Percentiles rank a stretch among this genome's conserved stretches.
Conservation (phyloP, 106 monocot species). For the Allium fistulosum region DNA sequence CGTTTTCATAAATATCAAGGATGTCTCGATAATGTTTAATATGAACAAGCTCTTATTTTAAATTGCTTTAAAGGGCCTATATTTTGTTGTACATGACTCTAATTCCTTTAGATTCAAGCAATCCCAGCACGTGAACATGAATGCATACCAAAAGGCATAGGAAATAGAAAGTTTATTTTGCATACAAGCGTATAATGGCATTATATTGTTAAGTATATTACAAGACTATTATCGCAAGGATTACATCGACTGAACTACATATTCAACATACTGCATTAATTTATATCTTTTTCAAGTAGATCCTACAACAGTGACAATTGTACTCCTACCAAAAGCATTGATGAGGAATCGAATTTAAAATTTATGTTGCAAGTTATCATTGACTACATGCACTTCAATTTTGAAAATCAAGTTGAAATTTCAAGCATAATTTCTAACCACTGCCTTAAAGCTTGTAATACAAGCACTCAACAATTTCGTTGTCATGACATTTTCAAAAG, state of each 20-base stretch:
- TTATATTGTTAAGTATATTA: no score
- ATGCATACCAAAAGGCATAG: no score
- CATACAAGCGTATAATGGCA: no score
- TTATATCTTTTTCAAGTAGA: background rate
- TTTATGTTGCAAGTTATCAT: background rate
- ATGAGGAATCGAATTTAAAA: background rate
- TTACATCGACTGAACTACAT: no score
- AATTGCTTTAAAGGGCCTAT: background rate
- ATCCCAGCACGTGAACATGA: no score
- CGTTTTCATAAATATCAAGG: background rate
- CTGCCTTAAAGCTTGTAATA: background rate
- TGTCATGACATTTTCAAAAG: background rate
- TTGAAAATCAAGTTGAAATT: no score
- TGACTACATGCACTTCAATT: background rate
- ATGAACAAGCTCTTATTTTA: background rate
- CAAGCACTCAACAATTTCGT: background rate
- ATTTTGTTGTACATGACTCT: no score
- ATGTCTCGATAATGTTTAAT: background rate
- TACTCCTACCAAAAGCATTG: background rate
- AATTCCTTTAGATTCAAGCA: no score
- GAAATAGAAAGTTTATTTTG: no score
- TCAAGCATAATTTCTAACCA: no score
- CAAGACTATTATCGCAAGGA: no score
- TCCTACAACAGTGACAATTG: background rate
- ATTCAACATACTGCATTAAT: background rate